Evolutionary conservation across 1,139 yeast genomes (phyloP).

Genomic region (Geotrichum europaeum): DNA sequence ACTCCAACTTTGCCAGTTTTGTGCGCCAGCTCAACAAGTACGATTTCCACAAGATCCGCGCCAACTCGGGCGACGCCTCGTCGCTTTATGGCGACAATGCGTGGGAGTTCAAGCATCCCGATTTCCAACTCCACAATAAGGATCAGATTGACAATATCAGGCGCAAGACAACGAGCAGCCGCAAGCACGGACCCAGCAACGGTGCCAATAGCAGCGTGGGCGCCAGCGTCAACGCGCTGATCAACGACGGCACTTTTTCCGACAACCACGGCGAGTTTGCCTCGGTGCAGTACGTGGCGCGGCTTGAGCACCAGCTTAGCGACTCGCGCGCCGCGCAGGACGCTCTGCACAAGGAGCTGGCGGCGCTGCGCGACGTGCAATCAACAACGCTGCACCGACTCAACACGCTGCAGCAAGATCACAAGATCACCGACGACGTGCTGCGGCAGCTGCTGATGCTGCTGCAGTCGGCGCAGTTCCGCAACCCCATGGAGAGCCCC

Average conservation of each 20-base stretch:
- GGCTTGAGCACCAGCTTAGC: slow-evolving; percentile 8
- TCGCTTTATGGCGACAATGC: slow-evolving; percentile 62
- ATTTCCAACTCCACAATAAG: slow-evolving; percentile 65
- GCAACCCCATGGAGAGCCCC: slow-evolving; percentile 2
- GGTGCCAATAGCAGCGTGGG: slow-evolving; percentile 1
- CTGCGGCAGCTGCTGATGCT: slow-evolving; percentile 14
- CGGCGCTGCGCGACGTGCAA: slow-evolving; percentile 7
- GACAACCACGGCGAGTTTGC: background rate
- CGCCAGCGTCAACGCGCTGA: slow-evolving; percentile 2
- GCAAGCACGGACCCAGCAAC: slow-evolving; percentile 29
- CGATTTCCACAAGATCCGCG: slow-evolving; percentile 90
- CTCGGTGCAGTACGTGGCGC: background rate
- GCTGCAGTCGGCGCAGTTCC: background rate
- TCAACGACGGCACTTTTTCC: background rate
- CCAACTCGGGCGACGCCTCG: slow-evolving; percentile 45
- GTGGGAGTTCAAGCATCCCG: slow-evolving; percentile 95
- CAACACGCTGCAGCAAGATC: slow-evolving; percentile 9
- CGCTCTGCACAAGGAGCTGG: slow-evolving; percentile 7
- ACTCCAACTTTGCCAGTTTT: slow-evolving; percentile 88
- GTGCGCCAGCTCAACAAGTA: slow-evolving; percentile 93
- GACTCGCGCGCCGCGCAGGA: slow-evolving; percentile 5
- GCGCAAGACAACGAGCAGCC: slow-evolving; percentile 67
- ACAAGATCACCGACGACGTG: slow-evolving; percentile 13
- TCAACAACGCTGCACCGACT: slow-evolving; percentile 12
- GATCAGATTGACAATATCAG: slow-evolving; percentile 72